These are phyloP conservation scores for Astragalus glycyphyllos DNA, from an alignment of 306 rosid species.

Conservation along the genomic window DNA sequence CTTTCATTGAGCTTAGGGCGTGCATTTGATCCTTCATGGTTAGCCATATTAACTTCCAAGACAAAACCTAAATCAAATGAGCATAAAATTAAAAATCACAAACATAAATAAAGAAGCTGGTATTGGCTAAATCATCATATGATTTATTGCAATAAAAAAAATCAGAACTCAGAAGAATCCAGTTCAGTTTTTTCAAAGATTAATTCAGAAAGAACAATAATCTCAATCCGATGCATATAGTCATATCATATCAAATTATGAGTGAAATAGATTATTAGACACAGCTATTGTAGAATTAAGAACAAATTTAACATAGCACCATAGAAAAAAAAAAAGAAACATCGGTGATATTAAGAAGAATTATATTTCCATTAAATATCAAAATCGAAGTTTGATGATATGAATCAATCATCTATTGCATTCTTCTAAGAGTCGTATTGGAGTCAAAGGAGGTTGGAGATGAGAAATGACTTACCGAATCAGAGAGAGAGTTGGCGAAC, in stretches of 20 bases:
- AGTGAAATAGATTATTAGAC: background rate
- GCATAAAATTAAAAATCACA: slow-evolving; percentile 26
- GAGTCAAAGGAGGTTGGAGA: background rate
- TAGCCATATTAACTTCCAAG: slow-evolving; percentile 61
- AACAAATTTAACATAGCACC: slow-evolving; percentile 1
- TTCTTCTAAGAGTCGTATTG: background rate
- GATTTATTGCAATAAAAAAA: slow-evolving; percentile 8
- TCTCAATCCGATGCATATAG: background rate
- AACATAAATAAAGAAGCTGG: slow-evolving; percentile 5
- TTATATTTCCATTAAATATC: background rate
- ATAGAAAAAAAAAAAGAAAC: background rate
- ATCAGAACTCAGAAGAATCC: slow-evolving; percentile 13
- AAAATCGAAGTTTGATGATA: background rate
- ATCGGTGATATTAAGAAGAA: background rate
- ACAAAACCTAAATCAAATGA: slow-evolving; percentile 28
- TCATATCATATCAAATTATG: no score
- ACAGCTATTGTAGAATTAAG: background rate
- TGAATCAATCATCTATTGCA: background rate
- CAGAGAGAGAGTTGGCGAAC: background rate
- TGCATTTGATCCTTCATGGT: slow-evolving; percentile 58
- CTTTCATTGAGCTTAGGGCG: slow-evolving; percentile 77
- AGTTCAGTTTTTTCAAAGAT: background rate
- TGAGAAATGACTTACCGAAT: background rate
- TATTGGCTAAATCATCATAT: background rate
- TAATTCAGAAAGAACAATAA: background rate